phyloP scores from a whole-genome alignment of 352 stramenopile species.

The Globisporangium spinosum region DNA sequence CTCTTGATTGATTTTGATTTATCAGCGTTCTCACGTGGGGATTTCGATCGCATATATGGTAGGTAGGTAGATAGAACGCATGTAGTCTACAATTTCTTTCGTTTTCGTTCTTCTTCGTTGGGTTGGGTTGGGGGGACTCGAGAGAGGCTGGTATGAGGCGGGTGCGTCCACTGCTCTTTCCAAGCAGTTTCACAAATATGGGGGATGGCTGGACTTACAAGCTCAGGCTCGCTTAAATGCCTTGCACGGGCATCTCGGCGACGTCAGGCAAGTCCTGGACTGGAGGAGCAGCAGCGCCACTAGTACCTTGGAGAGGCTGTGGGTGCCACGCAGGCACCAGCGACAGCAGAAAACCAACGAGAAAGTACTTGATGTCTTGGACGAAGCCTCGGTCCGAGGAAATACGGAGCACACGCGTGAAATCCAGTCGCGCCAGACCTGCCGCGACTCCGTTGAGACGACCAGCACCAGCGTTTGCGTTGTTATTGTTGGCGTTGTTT shows the following conservation, averaged over 20 bases:
- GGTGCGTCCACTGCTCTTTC: not conserved
- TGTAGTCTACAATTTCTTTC: conserved; percentile 10
- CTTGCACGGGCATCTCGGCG: conserved; percentile 60
- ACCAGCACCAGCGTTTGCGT: conserved; percentile 21
- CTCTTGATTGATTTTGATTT: not conserved
- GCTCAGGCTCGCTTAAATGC: conserved; percentile 47
- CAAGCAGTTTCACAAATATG: not conserved
- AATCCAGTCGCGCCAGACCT: conserved; percentile 21
- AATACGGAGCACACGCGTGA: conserved; percentile 63
- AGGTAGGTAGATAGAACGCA: not conserved
- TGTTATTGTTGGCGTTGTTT: conserved; percentile 21
- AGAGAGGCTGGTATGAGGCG: not conserved
- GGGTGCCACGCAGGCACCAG: conserved; percentile 80
- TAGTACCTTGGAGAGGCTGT: conserved; percentile 40
- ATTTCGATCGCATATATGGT: not conserved
- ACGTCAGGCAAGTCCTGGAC: conserved; percentile 43
- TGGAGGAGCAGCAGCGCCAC: conserved; percentile 17
- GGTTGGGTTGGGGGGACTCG: no score
- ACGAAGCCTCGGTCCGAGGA: conserved; percentile 64
- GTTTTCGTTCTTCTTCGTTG: conserved; percentile 1
- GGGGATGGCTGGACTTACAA: not conserved
- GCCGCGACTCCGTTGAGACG: conserved; percentile 22
- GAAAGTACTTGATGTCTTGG: conserved; percentile 78
- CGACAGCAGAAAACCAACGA: conserved; percentile 68
- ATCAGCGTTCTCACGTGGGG: not conserved